phyloP scores from a whole-genome alignment of 331 rosid species.

The Rhamnella rubrinervis region DNA sequence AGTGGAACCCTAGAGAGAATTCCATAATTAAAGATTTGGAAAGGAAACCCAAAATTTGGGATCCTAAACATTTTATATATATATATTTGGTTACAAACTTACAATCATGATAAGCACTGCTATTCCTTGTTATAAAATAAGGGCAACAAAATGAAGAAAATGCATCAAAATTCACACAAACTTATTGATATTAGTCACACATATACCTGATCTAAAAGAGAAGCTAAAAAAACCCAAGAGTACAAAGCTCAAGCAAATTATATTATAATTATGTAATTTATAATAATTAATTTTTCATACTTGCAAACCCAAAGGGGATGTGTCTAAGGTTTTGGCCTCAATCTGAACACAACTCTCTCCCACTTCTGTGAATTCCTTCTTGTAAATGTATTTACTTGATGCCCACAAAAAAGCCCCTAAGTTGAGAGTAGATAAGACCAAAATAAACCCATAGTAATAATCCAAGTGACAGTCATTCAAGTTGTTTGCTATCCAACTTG shows the following conservation, averaged over 20 bases:
- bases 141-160: neutral
- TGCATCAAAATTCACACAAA: neutral
- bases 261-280: neutral
- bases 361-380: constrained; percentile 49
- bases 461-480: constrained; percentile 89
- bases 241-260: neutral
- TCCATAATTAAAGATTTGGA: too few relatives aligned
- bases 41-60: too few relatives aligned
- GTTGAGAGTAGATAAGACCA: constrained; percentile 63
- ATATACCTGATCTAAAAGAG: too few relatives aligned
- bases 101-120: neutral
- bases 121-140: too few relatives aligned
- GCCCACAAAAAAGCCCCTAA: constrained; percentile 68
- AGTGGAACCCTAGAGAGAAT: too few relatives aligned
- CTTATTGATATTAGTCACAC: neutral
- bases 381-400: constrained; percentile 66
- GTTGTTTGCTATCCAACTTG: constrained; percentile 83
- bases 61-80: neutral
- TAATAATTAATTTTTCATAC: constrained; percentile 30
- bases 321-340: constrained; percentile 52
- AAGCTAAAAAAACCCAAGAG: neutral
- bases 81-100: neutral
- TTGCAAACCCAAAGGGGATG: constrained; percentile 66
- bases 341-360: constrained; percentile 40
- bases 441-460: constrained; percentile 76